A percentile compares a stretch with the other conserved stretches of the same genome.
Evolutionary conservation across 306 rosid species (phyloP).

Genomic region (Ceratonia siliqua): DNA sequence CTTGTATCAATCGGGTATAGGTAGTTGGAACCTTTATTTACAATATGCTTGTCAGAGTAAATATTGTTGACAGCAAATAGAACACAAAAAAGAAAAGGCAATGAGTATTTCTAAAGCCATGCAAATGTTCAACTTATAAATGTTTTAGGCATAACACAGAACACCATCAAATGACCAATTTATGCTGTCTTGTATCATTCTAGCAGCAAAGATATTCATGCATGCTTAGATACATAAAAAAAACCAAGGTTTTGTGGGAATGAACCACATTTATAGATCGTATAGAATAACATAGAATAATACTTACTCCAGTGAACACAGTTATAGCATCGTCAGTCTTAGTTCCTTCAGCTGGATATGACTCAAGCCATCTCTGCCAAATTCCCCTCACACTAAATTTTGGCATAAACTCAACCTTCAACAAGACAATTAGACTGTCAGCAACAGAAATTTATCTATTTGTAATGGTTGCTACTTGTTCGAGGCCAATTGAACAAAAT

Average conservation of each 20-base stretch:
- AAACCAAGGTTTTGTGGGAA: slow-evolving; percentile 7
- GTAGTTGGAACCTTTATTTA: slow-evolving; percentile 84
- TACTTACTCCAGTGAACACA: slow-evolving; percentile 90
- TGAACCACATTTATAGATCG: neutral
- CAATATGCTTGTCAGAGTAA: neutral
- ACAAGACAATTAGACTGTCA: slow-evolving; percentile 37
- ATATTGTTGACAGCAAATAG: slow-evolving; percentile 3
- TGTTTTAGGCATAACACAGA: slow-evolving; percentile 18
- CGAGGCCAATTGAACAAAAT: slow-evolving; percentile 14
- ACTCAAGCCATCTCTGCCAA: slow-evolving; percentile 96
- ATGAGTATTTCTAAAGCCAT: slow-evolving; percentile 15
- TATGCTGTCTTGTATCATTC: slow-evolving; percentile 24
- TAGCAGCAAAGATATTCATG: slow-evolving; percentile 7
- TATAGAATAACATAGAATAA: slow-evolving; percentile 21
- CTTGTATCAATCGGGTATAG: slow-evolving; percentile 83
- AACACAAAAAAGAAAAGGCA: neutral
- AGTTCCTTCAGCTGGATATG: slow-evolving; percentile 69
- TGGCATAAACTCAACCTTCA: slow-evolving; percentile 95
- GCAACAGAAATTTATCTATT: slow-evolving; percentile 13
- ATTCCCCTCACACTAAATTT: slow-evolving; percentile 91
- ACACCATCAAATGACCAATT: slow-evolving; percentile 17
- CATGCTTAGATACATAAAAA: slow-evolving; percentile 28
- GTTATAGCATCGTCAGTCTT: slow-evolving; percentile 64
- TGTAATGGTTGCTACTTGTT: slow-evolving; percentile 26
- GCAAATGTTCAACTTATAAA: slow-evolving; percentile 12